Evolutionary conservation across 306 rosid species (phyloP), one percentile per base, ranked within the genome.

Genomic region (Canavalia gladiata): DNA sequence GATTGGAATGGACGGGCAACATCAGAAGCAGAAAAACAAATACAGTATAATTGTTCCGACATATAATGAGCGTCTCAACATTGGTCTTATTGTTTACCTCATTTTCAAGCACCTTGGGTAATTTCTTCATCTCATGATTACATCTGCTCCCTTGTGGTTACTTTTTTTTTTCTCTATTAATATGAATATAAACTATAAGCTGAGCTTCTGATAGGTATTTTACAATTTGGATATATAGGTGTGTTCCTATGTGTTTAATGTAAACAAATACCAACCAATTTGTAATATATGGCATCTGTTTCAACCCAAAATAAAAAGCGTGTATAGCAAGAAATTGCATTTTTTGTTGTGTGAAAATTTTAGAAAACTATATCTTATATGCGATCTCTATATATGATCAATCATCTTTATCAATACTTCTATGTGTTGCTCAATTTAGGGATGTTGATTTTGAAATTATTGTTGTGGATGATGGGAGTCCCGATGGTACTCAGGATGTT

Each of bases 391-490:
- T 12, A 42, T 56, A 34, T 51, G 64, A 63, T 75, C 37, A 65
- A 71, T n/a, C 58, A 72, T 65, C 70, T 50, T 52, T 76, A 18
- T 28, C 30, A 67, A 34, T 74, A 41, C 49, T 25, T 69, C 2
- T 7, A 59, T 64, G 56, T 78, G 45, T 77, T 82, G 52, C 62
- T 52, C 72, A 67, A 68, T 57, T 63, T 63, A 91, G 99, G 94
- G 93, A 89, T 62, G 92, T 80, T 54, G 94, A 95, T 82, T 91
- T 95, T 80, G 99, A 95, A 89, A 86, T 95, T 37, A 90, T 95
- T 71, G 76, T 95, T 4, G 99, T 93, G 34, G 99, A 93, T 52
- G 99, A 95, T 80, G 99, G 99, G 81, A 93, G 98, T 81, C 99
- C 99, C 11, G 99, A 95, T 82, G 98, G 99, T 72, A 95, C 99